Evolutionary conservation across 805 yeast species (phyloP).

Genomic region (Candida odintsovae): DNA sequence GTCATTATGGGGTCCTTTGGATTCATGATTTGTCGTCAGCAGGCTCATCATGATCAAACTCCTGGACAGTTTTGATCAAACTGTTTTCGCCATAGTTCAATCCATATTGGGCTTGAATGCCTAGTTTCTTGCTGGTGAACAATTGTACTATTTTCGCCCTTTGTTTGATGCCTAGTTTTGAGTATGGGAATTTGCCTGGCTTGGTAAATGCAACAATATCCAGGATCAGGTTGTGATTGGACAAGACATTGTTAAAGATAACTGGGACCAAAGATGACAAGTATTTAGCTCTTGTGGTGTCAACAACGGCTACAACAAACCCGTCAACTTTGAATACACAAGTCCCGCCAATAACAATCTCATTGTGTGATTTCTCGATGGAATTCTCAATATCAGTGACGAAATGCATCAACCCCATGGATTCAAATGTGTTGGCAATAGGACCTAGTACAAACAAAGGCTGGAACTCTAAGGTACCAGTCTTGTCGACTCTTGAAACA

Average conservation of each 20-base stretch:
- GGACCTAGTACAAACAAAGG: constrained; percentile 80
- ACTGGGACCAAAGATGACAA: constrained; percentile 78
- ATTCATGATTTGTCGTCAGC: not conserved
- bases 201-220: constrained; percentile 81
- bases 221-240: constrained; percentile 73
- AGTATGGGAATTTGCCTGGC: constrained; percentile 56
- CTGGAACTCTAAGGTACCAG: constrained; percentile 47
- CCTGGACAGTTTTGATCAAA: constrained; percentile 52
- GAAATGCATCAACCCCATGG: constrained; percentile 86
- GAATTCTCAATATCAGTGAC: constrained; percentile 77
- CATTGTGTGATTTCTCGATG: constrained; percentile 44
- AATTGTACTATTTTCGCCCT: constrained; percentile 56
- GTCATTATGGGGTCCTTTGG: not conserved
- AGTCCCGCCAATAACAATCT: constrained; percentile 48
- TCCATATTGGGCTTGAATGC: constrained; percentile 40
- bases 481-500: constrained; percentile 42
- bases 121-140: constrained; percentile 48
- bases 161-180: constrained; percentile 72
- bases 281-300: constrained; percentile 43
- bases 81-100: constrained; percentile 64
- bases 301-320: constrained; percentile 69
- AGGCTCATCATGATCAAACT: constrained; percentile 20
- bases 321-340: constrained; percentile 82
- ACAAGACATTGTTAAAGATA: constrained; percentile 69
- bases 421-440: constrained; percentile 83